Percentiles rank a stretch among this genome's conserved stretches.
Conservation (phyloP, 495 filamentous ascomycete genomes). For the Penicillium desertorum region DNA sequence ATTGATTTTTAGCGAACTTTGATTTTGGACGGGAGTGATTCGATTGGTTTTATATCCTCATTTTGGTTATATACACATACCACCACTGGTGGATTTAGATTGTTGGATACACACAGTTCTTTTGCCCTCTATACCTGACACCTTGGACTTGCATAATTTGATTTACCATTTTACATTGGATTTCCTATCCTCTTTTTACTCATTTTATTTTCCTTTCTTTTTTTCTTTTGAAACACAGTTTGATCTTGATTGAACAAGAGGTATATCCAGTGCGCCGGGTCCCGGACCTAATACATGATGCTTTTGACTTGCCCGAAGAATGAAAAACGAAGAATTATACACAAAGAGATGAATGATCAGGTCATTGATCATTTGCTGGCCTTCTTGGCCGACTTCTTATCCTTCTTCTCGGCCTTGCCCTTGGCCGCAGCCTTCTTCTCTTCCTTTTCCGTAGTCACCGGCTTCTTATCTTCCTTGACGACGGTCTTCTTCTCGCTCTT, state of each 20-base stretch:
- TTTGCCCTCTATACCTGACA: neutral
- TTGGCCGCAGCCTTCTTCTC: slow-evolving; percentile 21
- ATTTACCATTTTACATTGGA: slow-evolving; percentile 1
- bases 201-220: neutral
- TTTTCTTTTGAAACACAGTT: slow-evolving; percentile 13
- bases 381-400: slow-evolving; percentile 41
- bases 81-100: slow-evolving; percentile 16
- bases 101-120: neutral
- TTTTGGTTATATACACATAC: slow-evolving; percentile 14
- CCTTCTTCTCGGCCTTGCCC: slow-evolving; percentile 22
- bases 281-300: slow-evolving; percentile 29
- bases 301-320: slow-evolving; percentile 31
- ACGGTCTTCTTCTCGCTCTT: slow-evolving; percentile 23
- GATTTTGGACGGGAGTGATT: neutral
- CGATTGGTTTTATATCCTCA: neutral
- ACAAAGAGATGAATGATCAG: slow-evolving; percentile 23
- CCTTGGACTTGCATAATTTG: no score
- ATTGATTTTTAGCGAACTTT: slow-evolving; percentile 17
- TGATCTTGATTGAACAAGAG: slow-evolving; percentile 24
- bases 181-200: neutral
- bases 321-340: slow-evolving; percentile 22
- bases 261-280: slow-evolving; percentile 35
- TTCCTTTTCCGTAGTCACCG: slow-evolving; percentile 20
- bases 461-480: slow-evolving; percentile 24
- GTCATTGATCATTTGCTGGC: slow-evolving; percentile 34